These are phyloP conservation scores for Sporothrix brasiliensis DNA, from an alignment of 2,329 filamentous ascomycete species.

Conservation along the genomic window DNA sequence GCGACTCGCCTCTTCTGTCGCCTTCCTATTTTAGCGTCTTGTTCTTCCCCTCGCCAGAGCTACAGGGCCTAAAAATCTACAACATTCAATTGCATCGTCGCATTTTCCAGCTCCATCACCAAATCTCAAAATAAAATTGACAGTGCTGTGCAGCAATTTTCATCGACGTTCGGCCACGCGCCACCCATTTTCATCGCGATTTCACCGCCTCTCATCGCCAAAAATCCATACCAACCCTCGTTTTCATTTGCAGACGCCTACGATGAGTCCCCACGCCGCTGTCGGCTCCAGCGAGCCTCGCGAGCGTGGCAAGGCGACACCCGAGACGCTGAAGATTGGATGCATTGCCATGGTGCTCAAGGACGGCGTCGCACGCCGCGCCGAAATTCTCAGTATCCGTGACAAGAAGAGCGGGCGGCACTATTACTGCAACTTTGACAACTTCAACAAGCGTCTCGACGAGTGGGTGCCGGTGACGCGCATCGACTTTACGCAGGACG, in stretches of 20 bases:
- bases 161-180: slow-evolving; percentile 28
- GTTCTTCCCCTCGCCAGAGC: background rate
- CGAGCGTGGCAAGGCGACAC: slow-evolving; percentile 79
- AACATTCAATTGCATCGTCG: slow-evolving; percentile 17
- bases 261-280: slow-evolving; percentile 53
- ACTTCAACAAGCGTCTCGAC: slow-evolving; percentile 84
- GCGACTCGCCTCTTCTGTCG: slow-evolving; percentile 3
- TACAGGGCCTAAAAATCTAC: slow-evolving; percentile 3
- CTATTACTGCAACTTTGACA: slow-evolving; percentile 97
- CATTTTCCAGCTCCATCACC: slow-evolving; percentile 15
- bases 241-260: too few species aligned
- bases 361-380: slow-evolving; percentile 84
- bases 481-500: slow-evolving; percentile 85
- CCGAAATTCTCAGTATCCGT: slow-evolving; percentile 93
- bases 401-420: slow-evolving; percentile 84
- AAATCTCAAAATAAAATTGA: background rate
- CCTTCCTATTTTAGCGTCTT: slow-evolving; percentile 15
- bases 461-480: slow-evolving; percentile 87
- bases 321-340: slow-evolving; percentile 72
- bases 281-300: slow-evolving; percentile 61
- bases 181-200: slow-evolving; percentile 22
- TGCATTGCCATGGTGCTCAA: slow-evolving; percentile 65
- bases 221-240: background rate
- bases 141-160: background rate
- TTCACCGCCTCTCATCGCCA: slow-evolving; percentile 27